Percentiles rank a stretch among this genome's conserved stretches.
Conservation (phyloP, 371 early-diverging fungal genomes). For the Mortierella sp. region DNA sequence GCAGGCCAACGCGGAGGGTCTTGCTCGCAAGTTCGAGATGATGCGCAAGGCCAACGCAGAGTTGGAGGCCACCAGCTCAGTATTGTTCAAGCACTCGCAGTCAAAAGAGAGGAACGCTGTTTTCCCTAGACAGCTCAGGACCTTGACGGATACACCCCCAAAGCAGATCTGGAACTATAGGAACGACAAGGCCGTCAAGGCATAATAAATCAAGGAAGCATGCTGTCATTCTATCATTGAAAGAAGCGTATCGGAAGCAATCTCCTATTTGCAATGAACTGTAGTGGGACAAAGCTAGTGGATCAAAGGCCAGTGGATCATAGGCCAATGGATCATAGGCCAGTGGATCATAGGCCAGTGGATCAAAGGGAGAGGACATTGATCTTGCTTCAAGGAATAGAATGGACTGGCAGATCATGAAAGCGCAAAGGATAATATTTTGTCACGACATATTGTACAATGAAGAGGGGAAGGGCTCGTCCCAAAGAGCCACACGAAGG, state of each 20-base stretch:
- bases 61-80: constrained; percentile 70
- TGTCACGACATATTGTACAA: too few species aligned
- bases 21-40: constrained; percentile 76
- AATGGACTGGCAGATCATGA: too few species aligned
- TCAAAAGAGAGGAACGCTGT: constrained; percentile 70
- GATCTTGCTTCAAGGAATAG: too few species aligned
- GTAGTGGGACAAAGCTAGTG: too few species aligned
- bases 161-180: constrained; percentile 75
- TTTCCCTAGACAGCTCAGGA: constrained; percentile 80
- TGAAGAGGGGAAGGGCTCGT: too few species aligned
- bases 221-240: background rate
- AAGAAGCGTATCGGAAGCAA: background rate
- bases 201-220: background rate
- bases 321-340: too few species aligned
- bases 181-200: constrained; percentile 17
- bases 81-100: constrained; percentile 75
- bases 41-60: constrained; percentile 79
- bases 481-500: too few species aligned
- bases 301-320: too few species aligned
- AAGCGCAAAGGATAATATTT: too few species aligned
- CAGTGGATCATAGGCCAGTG: too few species aligned
- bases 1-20: constrained; percentile 63
- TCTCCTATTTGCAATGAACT: too few species aligned
- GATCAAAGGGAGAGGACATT: too few species aligned
- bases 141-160: constrained; percentile 80